Evolutionary conservation across 2,329 filamentous ascomycete species (phyloP), one percentile per base, ranked within the genome.

Genomic region (Pezizomycotina sp.): DNA sequence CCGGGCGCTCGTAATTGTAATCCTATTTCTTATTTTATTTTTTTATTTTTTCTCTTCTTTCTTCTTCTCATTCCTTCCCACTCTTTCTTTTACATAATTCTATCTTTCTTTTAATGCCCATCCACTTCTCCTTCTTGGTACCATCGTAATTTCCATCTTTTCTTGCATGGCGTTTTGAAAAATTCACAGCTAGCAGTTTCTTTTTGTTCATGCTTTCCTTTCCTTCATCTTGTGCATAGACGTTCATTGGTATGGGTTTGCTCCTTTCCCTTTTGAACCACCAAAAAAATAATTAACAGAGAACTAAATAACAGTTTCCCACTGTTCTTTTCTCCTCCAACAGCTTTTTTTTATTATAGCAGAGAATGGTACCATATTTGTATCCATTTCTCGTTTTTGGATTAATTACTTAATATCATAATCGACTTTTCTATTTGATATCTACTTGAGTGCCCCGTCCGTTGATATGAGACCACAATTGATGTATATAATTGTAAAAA

Each of bases 391-490:
- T 30, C 31, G n/a, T 21, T 6, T 20, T 15, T 8, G 14, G 20
- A 13, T 21, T 6, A 23, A 31, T 14, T 24, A 13, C 5, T 10
- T 38, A 43, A 38, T 29, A 38, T 32, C 31, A 36, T 35, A 12
- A 43, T 26, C 27, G 38, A 28, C 19, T 36, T 36, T 27, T 43
- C 40, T 10, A n/a, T n/a, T n/a, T n/a, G n/a, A n/a, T n/a, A n/a
- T n/a, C n/a, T n/a, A n/a, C n/a, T n/a, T n/a, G n/a, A n/a, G n/a
- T n/a, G n/a, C n/a, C n/a, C n/a, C n/a, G n/a, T n/a, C n/a, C n/a
- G n/a, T n/a, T n/a, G n/a, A n/a, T n/a, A n/a, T n/a, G n/a, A n/a
- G n/a, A n/a, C n/a, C n/a, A n/a, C n/a, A n/a, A n/a, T n/a, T n/a
- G n/a, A n/a, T n/a, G n/a, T n/a, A n/a, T n/a, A n/a, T n/a, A n/a